These are phyloP conservation scores for Fraxinus velutina DNA, from an alignment of 305 asterid species.

Conservation along the genomic window DNA sequence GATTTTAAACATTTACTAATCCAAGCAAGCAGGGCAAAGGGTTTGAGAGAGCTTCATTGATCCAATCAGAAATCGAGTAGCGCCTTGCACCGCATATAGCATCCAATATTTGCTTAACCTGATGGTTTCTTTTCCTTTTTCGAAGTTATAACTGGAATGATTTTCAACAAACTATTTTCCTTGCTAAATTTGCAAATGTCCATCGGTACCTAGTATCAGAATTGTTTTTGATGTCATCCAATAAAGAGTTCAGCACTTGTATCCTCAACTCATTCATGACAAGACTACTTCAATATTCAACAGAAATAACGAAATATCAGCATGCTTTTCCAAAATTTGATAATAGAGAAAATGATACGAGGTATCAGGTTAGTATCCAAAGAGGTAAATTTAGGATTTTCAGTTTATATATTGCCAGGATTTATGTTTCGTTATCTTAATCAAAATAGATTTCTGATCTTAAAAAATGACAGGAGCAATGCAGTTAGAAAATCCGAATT, in stretches of 20 bases:
- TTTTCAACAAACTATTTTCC: not conserved
- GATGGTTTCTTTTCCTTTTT: not conserved
- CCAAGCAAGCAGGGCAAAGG: not conserved
- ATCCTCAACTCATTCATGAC: not conserved
- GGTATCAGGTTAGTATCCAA: not conserved
- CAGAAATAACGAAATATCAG: not conserved
- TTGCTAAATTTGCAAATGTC: not conserved
- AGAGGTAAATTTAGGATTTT: not conserved
- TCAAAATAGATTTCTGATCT: not conserved
- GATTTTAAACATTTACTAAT: not conserved
- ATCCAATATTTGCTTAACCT: not conserved
- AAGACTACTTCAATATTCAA: not conserved
- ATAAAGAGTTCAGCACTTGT: not conserved
- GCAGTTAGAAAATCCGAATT: not conserved
- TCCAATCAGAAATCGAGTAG: not conserved
- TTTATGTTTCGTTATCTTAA: not conserved
- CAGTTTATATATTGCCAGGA: not conserved
- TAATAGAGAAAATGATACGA: not conserved
- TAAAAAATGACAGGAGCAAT: not conserved
- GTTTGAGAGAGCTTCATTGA: not conserved
- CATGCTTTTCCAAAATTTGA: not conserved
- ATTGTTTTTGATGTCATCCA: not conserved
- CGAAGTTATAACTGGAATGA: not conserved
- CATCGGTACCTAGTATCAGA: not conserved
- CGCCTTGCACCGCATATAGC: not conserved